Evolutionary conservation across 2,329 filamentous ascomycete genomes (phyloP).

Genomic region (Xylaria sp.): DNA sequence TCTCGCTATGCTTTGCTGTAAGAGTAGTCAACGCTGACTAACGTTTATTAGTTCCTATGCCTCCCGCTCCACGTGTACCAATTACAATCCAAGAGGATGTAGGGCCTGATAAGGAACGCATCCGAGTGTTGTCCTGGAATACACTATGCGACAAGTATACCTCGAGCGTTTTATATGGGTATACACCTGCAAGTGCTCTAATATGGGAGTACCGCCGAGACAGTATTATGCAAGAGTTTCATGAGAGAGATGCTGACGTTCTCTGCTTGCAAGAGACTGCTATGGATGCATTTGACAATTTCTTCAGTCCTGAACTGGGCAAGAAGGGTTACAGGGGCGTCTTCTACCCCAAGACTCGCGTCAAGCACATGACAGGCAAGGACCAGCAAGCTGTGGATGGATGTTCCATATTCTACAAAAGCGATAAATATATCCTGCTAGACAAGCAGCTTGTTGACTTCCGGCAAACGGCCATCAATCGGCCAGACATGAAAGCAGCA

Average conservation of each 20-base stretch:
- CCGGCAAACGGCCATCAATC: slow-evolving; percentile 88
- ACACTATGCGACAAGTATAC: slow-evolving; percentile 95
- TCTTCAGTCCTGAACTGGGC: slow-evolving; percentile 86
- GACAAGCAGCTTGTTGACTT: slow-evolving; percentile 97
- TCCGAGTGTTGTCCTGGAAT: slow-evolving; percentile 93
- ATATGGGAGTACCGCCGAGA: slow-evolving; percentile 88
- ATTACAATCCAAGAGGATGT: slow-evolving; percentile 79
- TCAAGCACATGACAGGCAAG: slow-evolving; percentile 90
- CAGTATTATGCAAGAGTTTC: slow-evolving; percentile 84
- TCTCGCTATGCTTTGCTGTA: background rate
- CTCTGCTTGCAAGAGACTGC: slow-evolving; percentile 95
- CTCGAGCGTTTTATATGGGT: slow-evolving; percentile 85
- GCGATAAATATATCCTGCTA: slow-evolving; percentile 90
- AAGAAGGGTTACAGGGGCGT: slow-evolving; percentile 92
- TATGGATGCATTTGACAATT: slow-evolving; percentile 89
- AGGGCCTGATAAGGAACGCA: slow-evolving; percentile 69
- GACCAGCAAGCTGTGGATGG: slow-evolving; percentile 93
- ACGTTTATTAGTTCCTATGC: slow-evolving; percentile 71
- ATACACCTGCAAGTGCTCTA: slow-evolving; percentile 83
- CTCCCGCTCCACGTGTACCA: slow-evolving; percentile 79
- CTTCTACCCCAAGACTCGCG: slow-evolving; percentile 89
- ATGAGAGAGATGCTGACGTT: slow-evolving; percentile 83
- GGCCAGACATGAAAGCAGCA: slow-evolving; percentile 96
- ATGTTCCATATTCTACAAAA: slow-evolving; percentile 96
- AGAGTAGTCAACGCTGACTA: background rate